These are phyloP conservation scores for Dimocarpus longan DNA, from an alignment of 345 rosid species.

Conservation along the genomic window DNA sequence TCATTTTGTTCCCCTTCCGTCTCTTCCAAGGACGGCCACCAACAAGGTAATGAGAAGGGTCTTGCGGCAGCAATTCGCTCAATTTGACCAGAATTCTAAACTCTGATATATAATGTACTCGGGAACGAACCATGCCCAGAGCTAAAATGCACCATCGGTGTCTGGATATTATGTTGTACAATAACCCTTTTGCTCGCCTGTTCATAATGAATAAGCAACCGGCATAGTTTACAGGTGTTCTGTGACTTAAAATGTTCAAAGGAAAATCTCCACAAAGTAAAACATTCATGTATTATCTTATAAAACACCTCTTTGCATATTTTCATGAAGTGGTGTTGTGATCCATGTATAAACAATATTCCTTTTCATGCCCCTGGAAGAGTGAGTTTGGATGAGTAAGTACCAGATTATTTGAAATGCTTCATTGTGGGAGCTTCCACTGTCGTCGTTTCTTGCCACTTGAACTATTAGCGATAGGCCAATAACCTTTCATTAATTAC, in stretches of 20 bases:
- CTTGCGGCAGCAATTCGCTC: slow-evolving; percentile 63
- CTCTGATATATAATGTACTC: slow-evolving; percentile 31
- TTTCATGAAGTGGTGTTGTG: background rate
- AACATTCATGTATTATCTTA: background rate
- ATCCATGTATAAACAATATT: background rate
- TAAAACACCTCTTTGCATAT: background rate
- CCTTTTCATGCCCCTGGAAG: background rate
- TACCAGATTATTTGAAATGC: background rate
- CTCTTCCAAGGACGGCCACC: slow-evolving; percentile 86
- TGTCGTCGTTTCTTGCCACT: too few species aligned
- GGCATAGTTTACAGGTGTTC: background rate
- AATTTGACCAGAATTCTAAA: slow-evolving; percentile 56
- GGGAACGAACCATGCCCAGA: background rate
- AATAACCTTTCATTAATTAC: too few species aligned
- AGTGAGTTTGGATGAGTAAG: background rate
- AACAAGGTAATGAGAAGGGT: slow-evolving; percentile 98
- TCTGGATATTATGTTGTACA: background rate
- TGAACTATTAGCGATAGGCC: too few species aligned
- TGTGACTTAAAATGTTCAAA: background rate
- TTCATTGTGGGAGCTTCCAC: background rate
- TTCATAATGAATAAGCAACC: background rate
- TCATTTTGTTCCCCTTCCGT: slow-evolving; percentile 49
- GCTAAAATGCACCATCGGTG: background rate
- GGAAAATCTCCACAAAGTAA: background rate
- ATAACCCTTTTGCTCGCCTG: background rate